phyloP scores from a whole-genome alignment of 2,329 filamentous ascomycete genomes.

The Trichoderma asperellum region DNA sequence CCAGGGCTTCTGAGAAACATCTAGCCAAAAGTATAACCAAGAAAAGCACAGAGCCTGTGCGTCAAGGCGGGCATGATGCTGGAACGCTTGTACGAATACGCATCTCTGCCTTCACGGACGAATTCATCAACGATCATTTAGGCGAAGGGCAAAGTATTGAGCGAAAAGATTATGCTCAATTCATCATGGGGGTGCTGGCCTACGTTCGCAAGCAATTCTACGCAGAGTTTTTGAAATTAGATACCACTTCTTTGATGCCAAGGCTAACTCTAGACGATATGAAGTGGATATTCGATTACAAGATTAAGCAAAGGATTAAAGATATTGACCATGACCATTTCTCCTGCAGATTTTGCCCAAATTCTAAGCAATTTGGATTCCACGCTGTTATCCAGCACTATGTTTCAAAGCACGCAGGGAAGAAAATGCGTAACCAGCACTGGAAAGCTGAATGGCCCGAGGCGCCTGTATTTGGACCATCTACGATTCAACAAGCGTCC shows the following conservation, averaged over 20 bases:
- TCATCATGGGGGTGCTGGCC: slow-evolving; percentile 73
- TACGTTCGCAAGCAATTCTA: slow-evolving; percentile 70
- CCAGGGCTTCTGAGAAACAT: slow-evolving; percentile 43
- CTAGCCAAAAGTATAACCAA: not conserved
- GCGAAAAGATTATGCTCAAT: slow-evolving; percentile 65
- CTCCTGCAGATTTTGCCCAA: slow-evolving; percentile 71
- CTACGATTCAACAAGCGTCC: not conserved
- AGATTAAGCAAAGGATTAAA: slow-evolving; percentile 72
- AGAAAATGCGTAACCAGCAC: slow-evolving; percentile 71
- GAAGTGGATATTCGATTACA: slow-evolving; percentile 82
- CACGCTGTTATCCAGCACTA: slow-evolving; percentile 83
- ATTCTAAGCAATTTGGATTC: slow-evolving; percentile 72
- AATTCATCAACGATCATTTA: slow-evolving; percentile 70
- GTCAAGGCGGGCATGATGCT: slow-evolving; percentile 71
- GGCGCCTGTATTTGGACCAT: slow-evolving; percentile 69
- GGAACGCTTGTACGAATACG: slow-evolving; percentile 69
- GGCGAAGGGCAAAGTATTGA: slow-evolving; percentile 64
- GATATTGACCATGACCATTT: slow-evolving; percentile 72
- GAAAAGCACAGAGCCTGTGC: slow-evolving; percentile 56
- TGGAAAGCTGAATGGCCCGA: slow-evolving; percentile 84
- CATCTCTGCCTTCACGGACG: slow-evolving; percentile 69
- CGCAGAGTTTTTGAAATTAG: slow-evolving; percentile 59
- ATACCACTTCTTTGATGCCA: slow-evolving; percentile 54
- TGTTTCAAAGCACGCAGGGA: slow-evolving; percentile 79
- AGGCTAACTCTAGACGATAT: slow-evolving; percentile 79